phyloP scores from a whole-genome alignment of 495 filamentous ascomycete genomes.

The Xylaria curta region DNA sequence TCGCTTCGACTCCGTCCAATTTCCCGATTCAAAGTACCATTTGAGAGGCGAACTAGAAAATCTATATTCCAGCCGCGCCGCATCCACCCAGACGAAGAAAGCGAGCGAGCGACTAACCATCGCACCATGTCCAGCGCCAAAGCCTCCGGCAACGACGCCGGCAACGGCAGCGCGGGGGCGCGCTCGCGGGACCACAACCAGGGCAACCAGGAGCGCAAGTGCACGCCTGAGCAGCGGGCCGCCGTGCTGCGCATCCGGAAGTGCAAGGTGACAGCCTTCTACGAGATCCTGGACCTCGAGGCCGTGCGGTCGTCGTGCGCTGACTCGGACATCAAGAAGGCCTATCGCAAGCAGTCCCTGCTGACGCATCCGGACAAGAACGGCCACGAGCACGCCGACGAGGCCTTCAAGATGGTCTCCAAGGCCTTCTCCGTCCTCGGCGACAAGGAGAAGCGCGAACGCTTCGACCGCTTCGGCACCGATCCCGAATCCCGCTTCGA shows the following conservation, averaged over 20 bases:
- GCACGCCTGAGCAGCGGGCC: conserved; percentile 85
- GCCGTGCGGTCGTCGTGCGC: conserved; percentile 65
- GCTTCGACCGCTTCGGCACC: conserved; percentile 85
- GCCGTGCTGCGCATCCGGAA: conserved; percentile 85
- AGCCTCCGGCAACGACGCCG: conserved; percentile 73
- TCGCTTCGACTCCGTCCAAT: background rate
- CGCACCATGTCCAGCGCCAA: conserved; percentile 75
- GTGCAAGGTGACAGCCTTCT: conserved; percentile 86
- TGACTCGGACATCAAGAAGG: conserved; percentile 88
- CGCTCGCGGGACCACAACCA: conserved; percentile 88
- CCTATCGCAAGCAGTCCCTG: conserved; percentile 88
- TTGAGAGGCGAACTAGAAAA: background rate
- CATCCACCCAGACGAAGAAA: background rate
- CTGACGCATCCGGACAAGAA: conserved; percentile 97
- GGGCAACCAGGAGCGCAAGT: conserved; percentile 88
- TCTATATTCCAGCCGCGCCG: background rate
- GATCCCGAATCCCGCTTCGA: conserved; percentile 90
- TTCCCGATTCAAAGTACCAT: background rate
- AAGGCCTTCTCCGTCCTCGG: conserved; percentile 92
- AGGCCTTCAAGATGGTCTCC: conserved; percentile 98
- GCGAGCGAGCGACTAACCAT: background rate
- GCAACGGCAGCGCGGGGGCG: conserved; percentile 60
- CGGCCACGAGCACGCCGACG: conserved; percentile 93
- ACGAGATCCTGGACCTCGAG: conserved; percentile 81
- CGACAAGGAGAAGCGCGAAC: conserved; percentile 88